A percentile compares a stretch with the other conserved stretches of the same genome.
Evolutionary conservation across 148 eudicot genomes (phyloP).

Genomic region (Dianthus caryophyllus): DNA sequence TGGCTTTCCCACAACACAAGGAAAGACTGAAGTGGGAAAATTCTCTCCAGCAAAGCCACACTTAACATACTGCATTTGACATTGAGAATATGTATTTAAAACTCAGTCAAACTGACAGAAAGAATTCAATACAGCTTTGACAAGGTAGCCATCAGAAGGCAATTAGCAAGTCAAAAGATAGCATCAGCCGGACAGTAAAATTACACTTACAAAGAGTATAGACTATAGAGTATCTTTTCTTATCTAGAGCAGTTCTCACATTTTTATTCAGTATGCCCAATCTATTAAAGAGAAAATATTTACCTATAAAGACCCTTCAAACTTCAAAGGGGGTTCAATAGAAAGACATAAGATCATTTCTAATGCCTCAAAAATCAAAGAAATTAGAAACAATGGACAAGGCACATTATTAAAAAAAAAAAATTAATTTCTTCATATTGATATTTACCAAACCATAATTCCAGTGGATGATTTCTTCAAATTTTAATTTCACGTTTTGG

Average conservation of each 20-base stretch:
- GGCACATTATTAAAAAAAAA: too few species aligned
- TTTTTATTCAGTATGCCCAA: not conserved
- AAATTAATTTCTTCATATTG: too few species aligned
- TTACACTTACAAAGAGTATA: not conserved
- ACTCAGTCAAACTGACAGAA: not conserved
- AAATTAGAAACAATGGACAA: too few species aligned
- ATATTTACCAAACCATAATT: too few species aligned
- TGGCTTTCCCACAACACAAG: conserved; percentile 94
- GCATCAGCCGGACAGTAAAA: too few species aligned
- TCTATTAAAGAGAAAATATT: not conserved
- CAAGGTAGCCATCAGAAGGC: not conserved
- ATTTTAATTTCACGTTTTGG: too few species aligned
- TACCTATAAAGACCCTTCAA: too few species aligned
- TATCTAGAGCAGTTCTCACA: not conserved
- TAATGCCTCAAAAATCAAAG: too few species aligned
- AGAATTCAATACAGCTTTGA: conserved; percentile 1
- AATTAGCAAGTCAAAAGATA: conserved; percentile 3
- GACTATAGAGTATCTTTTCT: not conserved
- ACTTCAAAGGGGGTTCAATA: too few species aligned
- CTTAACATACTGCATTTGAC: conserved; percentile 83
- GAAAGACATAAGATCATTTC: too few species aligned
- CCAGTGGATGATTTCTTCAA: too few species aligned
- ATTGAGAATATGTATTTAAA: not conserved
- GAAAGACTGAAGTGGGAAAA: conserved; percentile 98
- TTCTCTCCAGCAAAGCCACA: conserved; percentile 99